Base-by-base conservation (phyloP, 805 yeast genomes). In the Candida maris region DNA sequence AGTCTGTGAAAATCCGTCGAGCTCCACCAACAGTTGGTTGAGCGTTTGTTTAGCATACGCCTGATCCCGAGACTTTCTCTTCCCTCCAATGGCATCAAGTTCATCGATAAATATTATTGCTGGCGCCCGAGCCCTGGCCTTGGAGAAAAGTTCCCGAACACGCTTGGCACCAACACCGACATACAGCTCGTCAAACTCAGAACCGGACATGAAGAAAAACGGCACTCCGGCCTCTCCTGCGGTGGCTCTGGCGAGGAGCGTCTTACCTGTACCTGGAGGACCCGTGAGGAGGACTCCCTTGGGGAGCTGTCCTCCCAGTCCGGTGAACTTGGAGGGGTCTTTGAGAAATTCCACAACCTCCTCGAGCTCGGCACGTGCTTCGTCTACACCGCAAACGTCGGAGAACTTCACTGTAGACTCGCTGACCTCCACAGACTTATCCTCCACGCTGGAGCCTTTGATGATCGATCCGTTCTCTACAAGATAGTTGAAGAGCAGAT, bases 221-320 rank as follows among this genome's bases (percentile, higher is more conserved):
- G 97, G 98, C 17, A 93, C 97, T 38, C 96, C 97, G 5, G 98
- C 97, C 64, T 91, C 97, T 46, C 97, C 97, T 6, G 98, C 98
- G 20, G 96, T 94, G 19, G 98, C 97, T 52, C 97, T 79, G 0
- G 97, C 97, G 46, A 93, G 74, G 48, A 91, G 70, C 1, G 98
- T 93, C 61, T 93, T 91, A 76, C 98, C 98, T 5, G 98, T 91
- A 65, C 98, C 98, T 27, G 98, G 98, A 25, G 98, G 98, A 30
- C 98, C 98, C 9, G 97, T 93, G 46, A 91, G 70, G 41, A 93
- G 68, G 5, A 93, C 95, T 70, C 99, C 99, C 61, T 91, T 93
- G 40, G 98, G 97, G 52, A 93, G 71, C 62, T 89, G 89, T 34
- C 98, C 99, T 48, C 99, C 99, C 33, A 93, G 73, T 1, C 95